These are phyloP conservation scores for Ascochyta koolunga DNA, from an alignment of 2,329 filamentous ascomycete genomes.

Conservation along the genomic window DNA sequence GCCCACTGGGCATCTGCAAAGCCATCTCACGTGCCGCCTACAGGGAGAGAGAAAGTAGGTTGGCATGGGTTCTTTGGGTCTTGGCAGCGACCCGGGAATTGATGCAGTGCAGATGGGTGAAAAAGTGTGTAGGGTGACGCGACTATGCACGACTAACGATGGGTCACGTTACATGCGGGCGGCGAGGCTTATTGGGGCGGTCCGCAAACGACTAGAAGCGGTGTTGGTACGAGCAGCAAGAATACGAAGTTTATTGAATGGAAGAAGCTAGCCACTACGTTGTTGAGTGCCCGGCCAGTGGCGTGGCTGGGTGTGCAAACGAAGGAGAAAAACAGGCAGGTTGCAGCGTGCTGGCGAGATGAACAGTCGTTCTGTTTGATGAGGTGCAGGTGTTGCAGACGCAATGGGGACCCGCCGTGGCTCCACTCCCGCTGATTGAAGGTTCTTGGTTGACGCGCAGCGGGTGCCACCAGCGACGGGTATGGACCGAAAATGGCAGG, in stretches of 20 bases:
- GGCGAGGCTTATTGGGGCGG: conserved; percentile 5
- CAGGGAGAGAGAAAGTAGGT: too few relatives aligned
- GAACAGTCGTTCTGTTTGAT: conserved; percentile 40
- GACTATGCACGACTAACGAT: conserved; percentile 6
- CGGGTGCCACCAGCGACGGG: conserved; percentile 26
- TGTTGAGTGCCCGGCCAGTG: background rate
- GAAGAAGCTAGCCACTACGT: conserved; percentile 1
- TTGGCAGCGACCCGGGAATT: conserved; percentile 7
- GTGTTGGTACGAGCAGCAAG: conserved; percentile 31
- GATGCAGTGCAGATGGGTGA: conserved; percentile 13
- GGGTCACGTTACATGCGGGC: conserved; percentile 8
- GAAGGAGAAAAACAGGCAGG: conserved; percentile 17
- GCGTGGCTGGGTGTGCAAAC: background rate
- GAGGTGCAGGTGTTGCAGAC: conserved; percentile 27
- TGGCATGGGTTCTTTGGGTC: background rate
- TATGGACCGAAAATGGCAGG: conserved; percentile 24
- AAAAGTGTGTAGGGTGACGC: conserved; percentile 8
- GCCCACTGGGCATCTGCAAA: too few relatives aligned
- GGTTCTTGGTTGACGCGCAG: conserved; percentile 18
- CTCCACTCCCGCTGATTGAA: conserved; percentile 23
- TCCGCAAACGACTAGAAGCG: conserved; percentile 12
- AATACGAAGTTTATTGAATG: conserved; percentile 21
- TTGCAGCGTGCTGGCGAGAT: conserved; percentile 13
- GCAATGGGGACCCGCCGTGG: conserved; percentile 15
- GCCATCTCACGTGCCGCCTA: too few relatives aligned